Evolutionary conservation across 768 basidiomycete genomes (phyloP).

Genomic region (Mycena albidolilacea): DNA sequence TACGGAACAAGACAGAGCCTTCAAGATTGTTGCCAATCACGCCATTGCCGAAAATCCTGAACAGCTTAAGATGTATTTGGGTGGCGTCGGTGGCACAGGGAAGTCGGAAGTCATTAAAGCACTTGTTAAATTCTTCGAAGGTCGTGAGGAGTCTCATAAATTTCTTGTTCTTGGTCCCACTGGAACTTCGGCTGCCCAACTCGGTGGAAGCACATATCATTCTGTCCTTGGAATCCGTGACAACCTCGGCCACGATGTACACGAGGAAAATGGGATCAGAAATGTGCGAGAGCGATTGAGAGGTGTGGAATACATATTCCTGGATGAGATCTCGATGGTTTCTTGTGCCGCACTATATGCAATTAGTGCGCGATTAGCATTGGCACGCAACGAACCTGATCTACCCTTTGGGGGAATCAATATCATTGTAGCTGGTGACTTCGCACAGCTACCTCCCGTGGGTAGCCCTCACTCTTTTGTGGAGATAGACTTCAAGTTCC

Average conservation of each 20-base stretch:
- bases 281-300: too few species aligned
- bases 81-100: slow-evolving; percentile 42
- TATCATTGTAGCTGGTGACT: too few species aligned
- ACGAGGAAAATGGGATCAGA: neutral
- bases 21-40: slow-evolving; percentile 44
- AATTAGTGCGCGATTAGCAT: too few species aligned
- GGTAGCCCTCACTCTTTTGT: slow-evolving; percentile 18
- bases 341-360: too few species aligned
- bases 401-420: too few species aligned
- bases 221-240: slow-evolving; percentile 39
- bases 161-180: slow-evolving; percentile 45
- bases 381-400: too few species aligned
- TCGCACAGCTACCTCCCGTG: slow-evolving; percentile 50
- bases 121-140: slow-evolving; percentile 4
- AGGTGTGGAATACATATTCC: too few species aligned
- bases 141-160: slow-evolving; percentile 22
- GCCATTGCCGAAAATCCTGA: neutral
- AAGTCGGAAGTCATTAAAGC: slow-evolving; percentile 41
- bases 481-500: slow-evolving; percentile 17
- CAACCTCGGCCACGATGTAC: neutral
- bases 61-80: slow-evolving; percentile 39
- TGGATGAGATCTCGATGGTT: too few species aligned
- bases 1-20: slow-evolving; percentile 42
- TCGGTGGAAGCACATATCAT: slow-evolving; percentile 47
- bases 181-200: slow-evolving; percentile 43